Conservation (phyloP, 2,329 filamentous ascomycete species). For the Sclerotinia borealis region DNA sequence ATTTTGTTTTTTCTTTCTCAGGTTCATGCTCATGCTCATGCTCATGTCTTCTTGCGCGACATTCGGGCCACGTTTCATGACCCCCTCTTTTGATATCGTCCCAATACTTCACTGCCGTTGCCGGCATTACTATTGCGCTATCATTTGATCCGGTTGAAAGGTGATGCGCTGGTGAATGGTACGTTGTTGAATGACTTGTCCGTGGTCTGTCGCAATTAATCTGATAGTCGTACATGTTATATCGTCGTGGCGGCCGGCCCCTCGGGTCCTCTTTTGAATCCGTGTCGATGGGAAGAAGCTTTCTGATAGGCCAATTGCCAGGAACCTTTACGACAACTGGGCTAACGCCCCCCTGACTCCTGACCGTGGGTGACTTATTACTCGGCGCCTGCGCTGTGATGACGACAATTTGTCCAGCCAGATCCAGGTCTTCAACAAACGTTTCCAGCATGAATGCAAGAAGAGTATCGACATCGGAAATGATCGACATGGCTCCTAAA, state of each 20-base stretch:
- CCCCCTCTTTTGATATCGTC: neutral
- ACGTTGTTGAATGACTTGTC: conserved; percentile 2
- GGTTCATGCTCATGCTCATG: neutral
- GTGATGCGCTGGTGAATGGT: conserved; percentile 1
- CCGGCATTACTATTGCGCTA: conserved; percentile 11
- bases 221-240: neutral
- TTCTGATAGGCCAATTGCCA: neutral
- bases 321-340: neutral
- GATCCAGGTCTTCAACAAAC: conserved; percentile 16
- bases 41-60: neutral
- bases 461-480: conserved; percentile 66
- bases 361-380: neutral
- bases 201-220: neutral
- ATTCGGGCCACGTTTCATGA: neutral
- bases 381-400: neutral
- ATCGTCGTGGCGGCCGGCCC: neutral
- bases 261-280: neutral
- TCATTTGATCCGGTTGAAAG: conserved; percentile 9
- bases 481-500: conserved; percentile 81
- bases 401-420: neutral
- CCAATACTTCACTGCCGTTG: neutral
- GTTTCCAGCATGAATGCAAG: conserved; percentile 59
- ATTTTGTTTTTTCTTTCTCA: neutral
- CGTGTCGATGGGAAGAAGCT: neutral
- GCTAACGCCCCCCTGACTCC: neutral